Conservation (phyloP, 768 basidiomycete species). For the Agaricus blazei region DNA sequence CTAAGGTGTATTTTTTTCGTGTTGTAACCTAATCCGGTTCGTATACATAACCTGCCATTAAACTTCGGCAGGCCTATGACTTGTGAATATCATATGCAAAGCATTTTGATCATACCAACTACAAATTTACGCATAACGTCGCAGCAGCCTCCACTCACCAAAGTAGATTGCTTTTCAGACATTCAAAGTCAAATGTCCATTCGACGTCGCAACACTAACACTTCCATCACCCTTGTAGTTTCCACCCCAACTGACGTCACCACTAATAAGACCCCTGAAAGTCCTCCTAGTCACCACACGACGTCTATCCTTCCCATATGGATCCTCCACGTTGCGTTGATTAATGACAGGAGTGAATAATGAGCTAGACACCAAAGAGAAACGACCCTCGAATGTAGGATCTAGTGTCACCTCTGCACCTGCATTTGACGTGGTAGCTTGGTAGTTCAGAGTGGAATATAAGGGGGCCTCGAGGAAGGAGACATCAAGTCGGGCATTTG, state of each 20-base stretch:
- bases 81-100: too few species aligned
- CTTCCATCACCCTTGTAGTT: constrained; percentile 1
- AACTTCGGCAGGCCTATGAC: too few species aligned
- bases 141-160: too few species aligned
- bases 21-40: too few species aligned
- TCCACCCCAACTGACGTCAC: constrained; percentile 6
- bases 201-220: neutral
- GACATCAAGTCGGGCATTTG: neutral
- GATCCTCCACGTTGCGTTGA: constrained; percentile 4
- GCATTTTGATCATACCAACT: too few species aligned
- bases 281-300: neutral
- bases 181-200: constrained; percentile 1
- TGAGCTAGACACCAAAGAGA: neutral
- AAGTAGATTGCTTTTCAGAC: neutral
- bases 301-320: neutral
- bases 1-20: too few species aligned
- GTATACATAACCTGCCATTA: too few species aligned
- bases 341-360: neutral
- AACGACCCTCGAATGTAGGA: constrained; percentile 7
- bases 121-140: too few species aligned
- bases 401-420: constrained; percentile 5
- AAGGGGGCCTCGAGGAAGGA: constrained; percentile 4
- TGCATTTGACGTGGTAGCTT: neutral
- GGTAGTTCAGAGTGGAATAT: neutral
- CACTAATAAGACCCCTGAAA: neutral